These are phyloP conservation scores for Hordeum marinum DNA, from an alignment of 176 grass and related monocot species.

Conservation along the genomic window DNA sequence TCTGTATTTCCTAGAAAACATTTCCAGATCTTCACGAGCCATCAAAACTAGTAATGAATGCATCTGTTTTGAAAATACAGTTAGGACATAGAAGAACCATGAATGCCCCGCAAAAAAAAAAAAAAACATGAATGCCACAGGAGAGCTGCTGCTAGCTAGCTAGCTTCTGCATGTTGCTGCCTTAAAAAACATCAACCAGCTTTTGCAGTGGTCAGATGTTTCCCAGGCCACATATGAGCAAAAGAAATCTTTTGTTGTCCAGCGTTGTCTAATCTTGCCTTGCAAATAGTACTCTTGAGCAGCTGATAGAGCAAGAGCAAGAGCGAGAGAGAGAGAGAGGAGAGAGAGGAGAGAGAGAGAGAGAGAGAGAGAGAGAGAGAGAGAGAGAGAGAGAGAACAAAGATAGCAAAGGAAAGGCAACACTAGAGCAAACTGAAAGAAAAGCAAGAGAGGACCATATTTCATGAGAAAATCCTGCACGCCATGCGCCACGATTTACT, in stretches of 20 bases:
- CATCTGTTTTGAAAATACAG: conserved; percentile 6
- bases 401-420: not conserved
- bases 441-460: conserved; percentile 27
- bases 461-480: conserved; percentile 41
- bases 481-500: not conserved
- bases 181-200: conserved; percentile 24
- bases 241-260: conserved; percentile 52
- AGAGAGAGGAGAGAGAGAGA: conserved; percentile 6
- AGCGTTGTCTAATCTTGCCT: conserved; percentile 57
- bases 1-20: not conserved
- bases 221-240: conserved; percentile 21
- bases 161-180: conserved; percentile 19
- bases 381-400: not conserved
- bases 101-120: conserved; percentile 5
- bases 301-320: conserved; percentile 1
- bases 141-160: conserved; percentile 19
- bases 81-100: conserved; percentile 9
- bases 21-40: conserved; percentile 13
- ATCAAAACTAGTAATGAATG: conserved; percentile 15
- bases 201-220: conserved; percentile 33
- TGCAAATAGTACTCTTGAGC: conserved; percentile 53
- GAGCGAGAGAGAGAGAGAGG: not conserved
- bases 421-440: conserved; percentile 12
- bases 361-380: not conserved
- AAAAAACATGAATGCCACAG: conserved; percentile 23